phyloP scores from a whole-genome alignment of 305 asterid genomes.

The Ilex paraguariensis region DNA sequence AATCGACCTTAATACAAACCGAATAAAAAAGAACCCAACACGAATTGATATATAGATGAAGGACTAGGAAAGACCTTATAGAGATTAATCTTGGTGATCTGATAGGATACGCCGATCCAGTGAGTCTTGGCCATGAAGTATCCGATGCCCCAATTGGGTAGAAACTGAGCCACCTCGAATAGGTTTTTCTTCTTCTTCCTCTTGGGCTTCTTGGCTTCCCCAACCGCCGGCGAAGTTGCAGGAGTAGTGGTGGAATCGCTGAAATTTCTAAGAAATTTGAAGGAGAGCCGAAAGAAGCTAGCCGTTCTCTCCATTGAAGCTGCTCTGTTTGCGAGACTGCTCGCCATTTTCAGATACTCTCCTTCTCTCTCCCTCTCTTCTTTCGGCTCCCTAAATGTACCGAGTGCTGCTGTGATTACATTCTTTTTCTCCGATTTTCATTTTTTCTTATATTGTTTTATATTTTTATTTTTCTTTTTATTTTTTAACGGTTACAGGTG shows the following conservation, averaged over 20 bases:
- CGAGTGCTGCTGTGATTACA: no score
- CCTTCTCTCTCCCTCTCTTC: no score
- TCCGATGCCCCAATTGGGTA: conserved; percentile 86
- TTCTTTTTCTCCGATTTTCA: no score
- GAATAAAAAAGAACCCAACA: no score
- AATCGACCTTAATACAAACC: no score
- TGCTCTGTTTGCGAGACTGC: conserved; percentile 30
- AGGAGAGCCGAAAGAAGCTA: conserved; percentile 36
- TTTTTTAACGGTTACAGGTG: no score
- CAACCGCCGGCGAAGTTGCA: conserved; percentile 11
- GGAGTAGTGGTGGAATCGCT: conserved; percentile 37
- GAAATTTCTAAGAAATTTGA: conserved; percentile 41
- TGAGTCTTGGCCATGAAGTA: conserved; percentile 12
- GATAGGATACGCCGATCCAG: no score
- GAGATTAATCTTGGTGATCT: conserved; percentile 8
- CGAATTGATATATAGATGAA: no score
- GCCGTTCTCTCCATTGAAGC: conserved; percentile 34
- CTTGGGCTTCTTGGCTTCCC: conserved; percentile 38
- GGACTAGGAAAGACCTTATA: no score
- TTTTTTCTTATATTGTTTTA: no score
- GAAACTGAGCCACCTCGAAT: conserved; percentile 56
- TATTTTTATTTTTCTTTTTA: no score
- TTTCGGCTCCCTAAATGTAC: no score
- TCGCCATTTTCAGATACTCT: conserved; percentile 46
- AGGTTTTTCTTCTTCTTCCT: conserved; percentile 86